phyloP scores from a whole-genome alignment of 345 rosid genomes.

The Anacardium occidentale region DNA sequence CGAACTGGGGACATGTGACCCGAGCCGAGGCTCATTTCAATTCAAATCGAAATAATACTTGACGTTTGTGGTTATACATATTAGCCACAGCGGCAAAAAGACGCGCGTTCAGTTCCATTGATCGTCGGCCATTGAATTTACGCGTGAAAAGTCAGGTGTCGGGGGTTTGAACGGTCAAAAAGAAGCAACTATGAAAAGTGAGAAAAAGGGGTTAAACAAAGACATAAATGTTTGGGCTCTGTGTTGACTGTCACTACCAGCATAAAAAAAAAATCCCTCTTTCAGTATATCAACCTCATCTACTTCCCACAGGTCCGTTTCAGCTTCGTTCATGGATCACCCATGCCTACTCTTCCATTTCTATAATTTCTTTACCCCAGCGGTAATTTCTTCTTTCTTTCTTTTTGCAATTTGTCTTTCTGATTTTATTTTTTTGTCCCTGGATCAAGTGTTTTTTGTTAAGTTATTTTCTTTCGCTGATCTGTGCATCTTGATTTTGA shows the following conservation, averaged over 20 bases:
- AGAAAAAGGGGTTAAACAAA: slow-evolving; percentile 8
- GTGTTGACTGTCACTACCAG: slow-evolving; percentile 29
- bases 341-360: background rate
- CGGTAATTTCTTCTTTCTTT: slow-evolving; percentile 19
- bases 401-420: background rate
- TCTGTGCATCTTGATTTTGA: background rate
- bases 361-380: slow-evolving; percentile 7
- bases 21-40: background rate
- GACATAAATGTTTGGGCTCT: slow-evolving; percentile 38
- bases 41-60: too few relatives aligned
- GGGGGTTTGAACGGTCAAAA: slow-evolving; percentile 65
- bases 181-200: slow-evolving; percentile 21
- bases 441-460: background rate
- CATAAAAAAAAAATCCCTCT: background rate
- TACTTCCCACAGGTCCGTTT: background rate
- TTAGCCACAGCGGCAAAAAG: too few relatives aligned
- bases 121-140: too few relatives aligned
- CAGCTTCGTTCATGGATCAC: slow-evolving; percentile 22
- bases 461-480: background rate
- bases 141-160: too few relatives aligned
- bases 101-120: too few relatives aligned
- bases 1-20: background rate
- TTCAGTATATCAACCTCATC: background rate
- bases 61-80: too few relatives aligned
- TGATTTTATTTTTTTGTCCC: slow-evolving; percentile 8